Evolutionary conservation across 176 grass and related monocot genomes (phyloP), one percentile per base, ranked within the genome.

Genomic region (Phoenix roebelenii): DNA sequence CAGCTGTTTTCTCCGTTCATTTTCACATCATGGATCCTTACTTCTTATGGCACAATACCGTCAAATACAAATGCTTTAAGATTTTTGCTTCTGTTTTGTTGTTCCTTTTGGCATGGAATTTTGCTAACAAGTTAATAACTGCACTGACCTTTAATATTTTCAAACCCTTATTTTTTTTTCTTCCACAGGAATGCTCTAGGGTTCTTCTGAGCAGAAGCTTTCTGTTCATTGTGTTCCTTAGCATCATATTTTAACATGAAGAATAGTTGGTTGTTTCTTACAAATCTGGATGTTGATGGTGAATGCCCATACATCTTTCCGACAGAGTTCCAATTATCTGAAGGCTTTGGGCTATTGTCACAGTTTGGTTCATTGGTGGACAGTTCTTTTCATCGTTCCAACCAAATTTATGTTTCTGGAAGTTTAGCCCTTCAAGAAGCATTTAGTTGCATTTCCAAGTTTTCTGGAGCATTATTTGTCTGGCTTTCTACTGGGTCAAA

Each of bases 391-490:
- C 72, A 63, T 63, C 66, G 64, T 24, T 76, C 82, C 2, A 78
- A 75, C 58, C 65, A 85, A 29, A 73, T 98, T 24, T 92, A 61
- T 77, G 57, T 69, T 69, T 81, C 79, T 22, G 84, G 87, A 65
- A 89, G 66, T 52, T 10, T 74, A 39, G 76, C 76, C 54, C 49
- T 88, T 59, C 82, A 81, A 39, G 84, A 83, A 73, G 73, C 79
- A 58, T 83, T 92, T 52, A 73, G 54, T 57, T 71, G 50, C 25
- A 59, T 98, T 61, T 85, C 79, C 55, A 98, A 83, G 80, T 74
- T 98, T 75, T 65, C 84, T 52, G 75, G 87, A 81, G 76, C 73
- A 48, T 28, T 98, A 29, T 92, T 57, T 74, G 75, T 74, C 54
- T 76, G 82, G 81, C 49, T 96, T 59, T 85, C 69, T 49, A 83